Evolutionary conservation across 768 basidiomycete species (phyloP).

Genomic region (Termitomyces sp.): DNA sequence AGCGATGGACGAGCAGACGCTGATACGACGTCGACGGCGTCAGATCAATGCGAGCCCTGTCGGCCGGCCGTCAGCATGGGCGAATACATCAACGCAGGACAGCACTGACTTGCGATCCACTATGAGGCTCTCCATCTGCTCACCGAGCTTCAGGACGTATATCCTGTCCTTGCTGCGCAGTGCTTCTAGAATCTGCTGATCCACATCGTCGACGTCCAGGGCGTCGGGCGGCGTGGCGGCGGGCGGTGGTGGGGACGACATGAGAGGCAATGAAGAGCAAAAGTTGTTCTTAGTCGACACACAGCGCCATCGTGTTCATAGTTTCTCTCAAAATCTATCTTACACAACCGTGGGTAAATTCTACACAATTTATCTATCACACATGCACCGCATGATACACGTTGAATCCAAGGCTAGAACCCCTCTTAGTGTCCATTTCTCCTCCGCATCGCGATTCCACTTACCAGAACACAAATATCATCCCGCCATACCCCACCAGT

Average conservation of each 20-base stretch:
- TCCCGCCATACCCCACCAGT: conserved; percentile 68
- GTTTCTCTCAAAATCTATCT: background rate
- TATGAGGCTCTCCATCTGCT: conserved; percentile 77
- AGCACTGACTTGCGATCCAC: conserved; percentile 60
- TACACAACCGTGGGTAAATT: conserved; percentile 32
- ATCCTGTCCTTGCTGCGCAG: conserved; percentile 84
- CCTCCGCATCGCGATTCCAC: conserved; percentile 19
- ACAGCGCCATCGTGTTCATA: background rate
- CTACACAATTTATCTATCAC: background rate
- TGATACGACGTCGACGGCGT: conserved; percentile 75
- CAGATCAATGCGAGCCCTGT: conserved; percentile 59
- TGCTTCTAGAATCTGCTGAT: conserved; percentile 79
- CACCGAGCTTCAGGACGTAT: conserved; percentile 85
- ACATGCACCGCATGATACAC: conserved; percentile 56
- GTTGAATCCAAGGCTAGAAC: conserved; percentile 67
- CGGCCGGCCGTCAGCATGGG: no score
- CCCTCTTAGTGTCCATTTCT: conserved; percentile 5
- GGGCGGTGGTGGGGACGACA: background rate
- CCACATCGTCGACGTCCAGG: conserved; percentile 42
- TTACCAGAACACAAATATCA: conserved; percentile 86
- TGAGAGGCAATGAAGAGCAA: background rate
- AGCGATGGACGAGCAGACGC: conserved; percentile 80
- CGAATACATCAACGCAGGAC: background rate
- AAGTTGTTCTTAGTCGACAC: no score
- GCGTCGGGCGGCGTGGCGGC: conserved; percentile 12